phyloP scores from a whole-genome alignment of 495 filamentous ascomycete genomes.

The Apiosordaria backusii region DNA sequence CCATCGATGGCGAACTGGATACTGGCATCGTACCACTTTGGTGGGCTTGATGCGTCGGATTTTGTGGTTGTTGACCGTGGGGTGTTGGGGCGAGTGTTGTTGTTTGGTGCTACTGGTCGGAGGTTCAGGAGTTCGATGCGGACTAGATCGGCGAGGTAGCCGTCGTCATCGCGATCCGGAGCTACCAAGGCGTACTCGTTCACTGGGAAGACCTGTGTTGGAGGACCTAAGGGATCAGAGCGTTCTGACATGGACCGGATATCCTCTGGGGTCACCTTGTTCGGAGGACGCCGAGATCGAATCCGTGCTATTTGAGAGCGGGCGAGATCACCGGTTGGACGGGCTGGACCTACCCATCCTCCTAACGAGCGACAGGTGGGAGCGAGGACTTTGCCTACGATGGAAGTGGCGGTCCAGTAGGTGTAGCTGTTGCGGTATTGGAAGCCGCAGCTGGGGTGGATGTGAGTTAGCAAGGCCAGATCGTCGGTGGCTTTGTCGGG shows the following conservation, averaged over 20 bases:
- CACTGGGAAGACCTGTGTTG: slow-evolving; percentile 54
- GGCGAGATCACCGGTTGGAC: slow-evolving; percentile 56
- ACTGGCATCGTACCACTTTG: slow-evolving; percentile 56
- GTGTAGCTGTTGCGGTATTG: slow-evolving; percentile 65
- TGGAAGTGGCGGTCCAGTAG: slow-evolving; percentile 65
- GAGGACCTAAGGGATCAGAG: slow-evolving; percentile 62
- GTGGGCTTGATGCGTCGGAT: slow-evolving; percentile 23
- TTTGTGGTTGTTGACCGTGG: neutral
- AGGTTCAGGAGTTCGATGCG: slow-evolving; percentile 63
- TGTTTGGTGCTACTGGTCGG: slow-evolving; percentile 18
- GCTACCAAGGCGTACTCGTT: slow-evolving; percentile 57
- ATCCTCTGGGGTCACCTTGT: slow-evolving; percentile 48
- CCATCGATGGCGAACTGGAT: slow-evolving; percentile 66
- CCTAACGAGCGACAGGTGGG: slow-evolving; percentile 68
- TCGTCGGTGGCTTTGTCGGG: slow-evolving; percentile 54
- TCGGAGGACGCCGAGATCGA: slow-evolving; percentile 47
- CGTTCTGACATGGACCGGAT: slow-evolving; percentile 56
- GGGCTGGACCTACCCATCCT: slow-evolving; percentile 66
- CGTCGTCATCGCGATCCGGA: slow-evolving; percentile 45
- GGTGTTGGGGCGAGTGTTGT: slow-evolving; percentile 20
- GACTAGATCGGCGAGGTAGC: slow-evolving; percentile 52
- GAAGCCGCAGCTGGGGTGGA: slow-evolving; percentile 62
- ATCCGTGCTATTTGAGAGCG: slow-evolving; percentile 62
- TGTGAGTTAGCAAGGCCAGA: slow-evolving; percentile 58
- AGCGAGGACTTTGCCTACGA: slow-evolving; percentile 73